Percentiles rank a stretch among this genome's conserved stretches.
Evolutionary conservation across 495 filamentous ascomycete genomes (phyloP).

Genomic region (Echria macrotheca): DNA sequence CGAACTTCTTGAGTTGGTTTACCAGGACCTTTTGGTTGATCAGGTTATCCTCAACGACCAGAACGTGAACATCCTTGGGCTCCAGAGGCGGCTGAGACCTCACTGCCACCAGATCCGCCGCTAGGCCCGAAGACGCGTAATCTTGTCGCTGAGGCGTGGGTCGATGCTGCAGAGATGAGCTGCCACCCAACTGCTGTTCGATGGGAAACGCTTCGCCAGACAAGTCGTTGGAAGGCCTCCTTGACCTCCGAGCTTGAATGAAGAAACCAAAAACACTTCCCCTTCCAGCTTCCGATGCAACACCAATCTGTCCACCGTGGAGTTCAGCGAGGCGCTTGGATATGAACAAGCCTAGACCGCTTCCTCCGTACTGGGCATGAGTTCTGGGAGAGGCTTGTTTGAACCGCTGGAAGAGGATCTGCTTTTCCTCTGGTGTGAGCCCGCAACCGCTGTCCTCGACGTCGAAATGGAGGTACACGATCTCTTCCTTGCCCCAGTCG

Average conservation of each 20-base stretch:
- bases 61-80: conserved; percentile 27
- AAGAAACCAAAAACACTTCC: conserved; percentile 74
- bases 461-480: conserved; percentile 44
- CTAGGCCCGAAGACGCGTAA: background rate
- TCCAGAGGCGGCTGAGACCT: conserved; percentile 1
- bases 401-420: conserved; percentile 65
- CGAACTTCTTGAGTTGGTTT: conserved; percentile 53
- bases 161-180: background rate
- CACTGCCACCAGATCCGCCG: background rate
- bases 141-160: conserved; percentile 5
- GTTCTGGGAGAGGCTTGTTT: conserved; percentile 65
- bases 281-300: conserved; percentile 54
- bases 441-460: conserved; percentile 69
- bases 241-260: conserved; percentile 43
- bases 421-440: conserved; percentile 55
- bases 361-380: conserved; percentile 65
- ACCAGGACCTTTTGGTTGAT: conserved; percentile 62
- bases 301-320: conserved; percentile 67
- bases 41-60: conserved; percentile 69
- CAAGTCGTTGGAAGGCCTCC: background rate
- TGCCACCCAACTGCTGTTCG: background rate
- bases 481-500: conserved; percentile 4
- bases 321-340: conserved; percentile 62
- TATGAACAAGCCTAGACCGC: conserved; percentile 69
- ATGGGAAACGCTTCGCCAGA: background rate